Evolutionary conservation across 2,329 filamentous ascomycete species (phyloP), one percentile per base, ranked within the genome.

Genomic region (Raffaelea arxii): DNA sequence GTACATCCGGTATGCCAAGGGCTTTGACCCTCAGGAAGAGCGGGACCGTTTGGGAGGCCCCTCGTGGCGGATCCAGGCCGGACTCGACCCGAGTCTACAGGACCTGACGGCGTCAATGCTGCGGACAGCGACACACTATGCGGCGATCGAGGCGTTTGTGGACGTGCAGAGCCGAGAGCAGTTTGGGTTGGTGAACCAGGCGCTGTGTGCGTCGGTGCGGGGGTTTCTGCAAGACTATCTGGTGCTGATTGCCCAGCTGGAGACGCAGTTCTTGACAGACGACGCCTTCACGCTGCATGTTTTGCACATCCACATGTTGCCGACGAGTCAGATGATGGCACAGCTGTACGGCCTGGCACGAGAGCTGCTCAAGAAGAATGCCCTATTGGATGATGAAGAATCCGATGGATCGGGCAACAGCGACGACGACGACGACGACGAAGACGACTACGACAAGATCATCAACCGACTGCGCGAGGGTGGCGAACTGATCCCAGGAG

Each of bases 141-240:
- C 82, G 40, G 90, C 92, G 1, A 74, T 97, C 32, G 88, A 96
- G 59, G 82, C 87, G 4, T 97, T 96, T 63, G 82, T 97, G 43
- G 91, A 98, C 58, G 86, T 96, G 2, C 88, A 96, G 62, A 95
- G 90, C 61, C 76, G 88, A 37, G 87, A 92, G 44, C 87, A 96
- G 60, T 96, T 91, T 64, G 92, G 92, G 9, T 83, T 86, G 19
- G 91, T 98, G 51, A 97, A 94, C 60, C 92, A 98, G 66, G 90
- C 92, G 1, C 71, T 98, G 25, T 97, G 92, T 63, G 91, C 92
- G n/a, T 86, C 91, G 7, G 88, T 98, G 57, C 80, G 92, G 50
- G 94, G 87, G 60, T 74, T 94, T 39, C 68, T 98, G 24, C 92
- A 95, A 49, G 92, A 98, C 62, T 98, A 97, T 60, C 72, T 97